A percentile compares a stretch with the other conserved stretches of the same genome.
Conservation (phyloP, 2,329 filamentous ascomycete genomes). For the Aureobasidium melanogenum region DNA sequence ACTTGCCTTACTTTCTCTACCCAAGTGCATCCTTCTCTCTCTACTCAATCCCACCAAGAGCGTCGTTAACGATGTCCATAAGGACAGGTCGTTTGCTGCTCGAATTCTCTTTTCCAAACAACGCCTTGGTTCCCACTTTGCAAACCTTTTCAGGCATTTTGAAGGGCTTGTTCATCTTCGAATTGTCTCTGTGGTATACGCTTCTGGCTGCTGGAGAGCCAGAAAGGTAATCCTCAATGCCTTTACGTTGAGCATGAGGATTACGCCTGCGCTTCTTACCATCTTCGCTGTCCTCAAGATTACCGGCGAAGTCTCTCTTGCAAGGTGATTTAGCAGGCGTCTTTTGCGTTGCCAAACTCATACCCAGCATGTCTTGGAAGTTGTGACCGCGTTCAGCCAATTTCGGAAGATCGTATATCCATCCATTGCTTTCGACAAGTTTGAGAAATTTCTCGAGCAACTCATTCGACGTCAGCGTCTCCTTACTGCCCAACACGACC, state of each 20-base stretch:
- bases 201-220: not conserved
- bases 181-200: not conserved
- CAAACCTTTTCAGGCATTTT: constrained; percentile 52
- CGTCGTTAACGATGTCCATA: constrained; percentile 68
- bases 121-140: constrained; percentile 42
- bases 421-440: constrained; percentile 68
- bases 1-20: not conserved
- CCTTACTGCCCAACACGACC: constrained; percentile 73
- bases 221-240: not conserved
- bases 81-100: constrained; percentile 52
- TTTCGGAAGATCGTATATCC: constrained; percentile 43
- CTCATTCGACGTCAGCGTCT: constrained; percentile 63
- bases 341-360: constrained; percentile 1
- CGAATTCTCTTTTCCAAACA: constrained; percentile 35
- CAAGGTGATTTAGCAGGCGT: not conserved
- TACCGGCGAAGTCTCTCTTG: not conserved
- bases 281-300: not conserved
- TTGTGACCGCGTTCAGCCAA: not conserved
- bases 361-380: not conserved
- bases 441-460: constrained; percentile 68
- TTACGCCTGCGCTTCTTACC: not conserved
- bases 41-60: constrained; percentile 6
- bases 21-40: not conserved
- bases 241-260: constrained; percentile 7
- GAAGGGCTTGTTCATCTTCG: constrained; percentile 3